phyloP scores from a whole-genome alignment of 768 basidiomycete genomes.

The Grammothele lineata region DNA sequence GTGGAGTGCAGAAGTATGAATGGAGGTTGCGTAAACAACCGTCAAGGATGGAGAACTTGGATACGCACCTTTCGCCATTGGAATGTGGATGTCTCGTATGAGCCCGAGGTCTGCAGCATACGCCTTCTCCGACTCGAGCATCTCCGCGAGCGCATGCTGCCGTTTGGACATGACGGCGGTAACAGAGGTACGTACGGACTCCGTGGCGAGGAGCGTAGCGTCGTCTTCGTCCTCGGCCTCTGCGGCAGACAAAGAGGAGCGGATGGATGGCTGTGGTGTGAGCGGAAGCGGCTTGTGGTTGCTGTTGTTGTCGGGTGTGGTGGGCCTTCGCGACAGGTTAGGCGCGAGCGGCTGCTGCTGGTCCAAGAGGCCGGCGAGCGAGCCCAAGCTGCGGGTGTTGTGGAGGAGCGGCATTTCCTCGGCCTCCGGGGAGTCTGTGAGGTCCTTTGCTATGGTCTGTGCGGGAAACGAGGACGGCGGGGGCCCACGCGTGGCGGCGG shows the following conservation, averaged over 20 bases:
- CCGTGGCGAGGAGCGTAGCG: conserved; percentile 12
- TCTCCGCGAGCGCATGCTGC: conserved; percentile 70
- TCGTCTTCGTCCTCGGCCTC: conserved; percentile 9
- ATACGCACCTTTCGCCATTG: conserved; percentile 65
- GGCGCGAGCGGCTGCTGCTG: conserved; percentile 13
- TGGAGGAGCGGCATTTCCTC: conserved; percentile 24
- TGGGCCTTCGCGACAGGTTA: conserved; percentile 18
- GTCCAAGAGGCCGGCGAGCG: conserved; percentile 22
- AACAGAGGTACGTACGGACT: conserved; percentile 10
- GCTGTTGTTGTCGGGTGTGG: conserved; percentile 26
- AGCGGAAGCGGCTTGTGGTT: conserved; percentile 30
- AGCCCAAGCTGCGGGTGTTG: conserved; percentile 24
- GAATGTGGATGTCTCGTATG: conserved; percentile 74
- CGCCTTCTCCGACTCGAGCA: conserved; percentile 74
- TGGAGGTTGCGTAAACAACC: conserved; percentile 10
- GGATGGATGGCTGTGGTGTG: conserved; percentile 21
- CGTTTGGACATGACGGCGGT: conserved; percentile 51
- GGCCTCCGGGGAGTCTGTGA: background rate
- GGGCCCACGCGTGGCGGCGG: no score
- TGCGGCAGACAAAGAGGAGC: conserved; percentile 8
- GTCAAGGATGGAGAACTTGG: background rate
- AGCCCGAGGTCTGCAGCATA: conserved; percentile 82
- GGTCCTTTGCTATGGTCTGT: no score
- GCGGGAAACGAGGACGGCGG: no score
- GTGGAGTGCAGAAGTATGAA: background rate